Percentiles rank a stretch among this genome's conserved stretches.
These are phyloP conservation scores for Vaccinium myrtillus DNA, from an alignment of 148 eudicot species.

Conservation along the genomic window DNA sequence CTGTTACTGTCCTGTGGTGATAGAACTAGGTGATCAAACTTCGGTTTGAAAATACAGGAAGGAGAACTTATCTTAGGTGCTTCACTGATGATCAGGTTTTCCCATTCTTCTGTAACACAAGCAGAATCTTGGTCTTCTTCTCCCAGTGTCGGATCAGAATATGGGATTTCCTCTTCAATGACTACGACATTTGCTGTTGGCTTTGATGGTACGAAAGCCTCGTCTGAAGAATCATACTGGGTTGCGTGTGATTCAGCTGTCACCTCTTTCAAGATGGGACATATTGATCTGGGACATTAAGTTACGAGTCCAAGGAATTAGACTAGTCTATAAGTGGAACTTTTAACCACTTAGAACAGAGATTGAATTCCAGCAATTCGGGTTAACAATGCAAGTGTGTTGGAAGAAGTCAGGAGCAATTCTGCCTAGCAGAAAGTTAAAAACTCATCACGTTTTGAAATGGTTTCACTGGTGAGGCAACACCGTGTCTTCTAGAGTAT, in stretches of 20 bases:
- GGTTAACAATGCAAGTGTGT: background rate
- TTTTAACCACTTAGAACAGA: background rate
- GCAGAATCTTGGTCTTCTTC: conserved; percentile 28
- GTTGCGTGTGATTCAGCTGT: conserved; percentile 28
- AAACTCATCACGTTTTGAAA: background rate
- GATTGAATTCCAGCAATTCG: background rate
- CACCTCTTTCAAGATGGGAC: conserved; percentile 24
- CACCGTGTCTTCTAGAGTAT: background rate
- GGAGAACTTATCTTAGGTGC: conserved; percentile 37
- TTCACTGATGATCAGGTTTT: conserved; percentile 55
- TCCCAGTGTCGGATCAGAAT: conserved; percentile 18
- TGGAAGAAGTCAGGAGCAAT: no score
- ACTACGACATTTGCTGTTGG: conserved; percentile 13
- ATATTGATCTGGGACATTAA: conserved; percentile 31
- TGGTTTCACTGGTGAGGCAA: background rate
- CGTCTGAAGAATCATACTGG: conserved; percentile 17
- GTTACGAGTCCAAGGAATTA: conserved; percentile 3
- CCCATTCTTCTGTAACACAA: conserved; percentile 71
- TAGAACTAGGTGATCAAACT: conserved; percentile 26
- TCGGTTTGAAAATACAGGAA: conserved; percentile 37
- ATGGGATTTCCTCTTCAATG: conserved; percentile 24
- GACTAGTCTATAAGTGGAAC: background rate
- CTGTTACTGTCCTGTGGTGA: conserved; percentile 29
- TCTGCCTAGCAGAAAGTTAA: background rate
- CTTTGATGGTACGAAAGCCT: conserved; percentile 20